phyloP scores from a whole-genome alignment of 129 eudicot genomes.

The Logfia minima region DNA sequence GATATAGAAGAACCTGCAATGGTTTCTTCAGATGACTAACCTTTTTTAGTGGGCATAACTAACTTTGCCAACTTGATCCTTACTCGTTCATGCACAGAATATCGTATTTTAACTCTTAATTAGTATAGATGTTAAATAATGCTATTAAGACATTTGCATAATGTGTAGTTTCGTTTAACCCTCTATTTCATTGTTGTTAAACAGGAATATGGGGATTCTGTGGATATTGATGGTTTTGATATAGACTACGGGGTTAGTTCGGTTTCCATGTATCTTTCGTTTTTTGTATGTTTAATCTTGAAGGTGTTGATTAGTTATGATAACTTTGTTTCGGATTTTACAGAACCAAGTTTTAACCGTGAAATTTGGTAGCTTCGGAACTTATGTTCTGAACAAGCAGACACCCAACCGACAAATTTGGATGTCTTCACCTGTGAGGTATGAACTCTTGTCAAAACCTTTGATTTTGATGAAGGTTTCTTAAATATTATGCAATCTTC shows the following conservation, averaged over 20 bases:
- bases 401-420: slow-evolving; percentile 97
- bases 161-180: not conserved
- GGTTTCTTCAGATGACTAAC: not conserved
- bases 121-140: not conserved
- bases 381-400: slow-evolving; percentile 95
- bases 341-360: slow-evolving; percentile 94
- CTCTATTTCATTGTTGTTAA: slow-evolving; percentile 17
- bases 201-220: slow-evolving; percentile 94
- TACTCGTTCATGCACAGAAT: not conserved
- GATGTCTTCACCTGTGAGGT: slow-evolving; percentile 99
- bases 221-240: slow-evolving; percentile 94
- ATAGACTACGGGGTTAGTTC: slow-evolving; percentile 90
- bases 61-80: not conserved
- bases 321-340: slow-evolving; percentile 11
- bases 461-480: not conserved
- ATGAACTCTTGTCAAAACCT: slow-evolving; percentile 12
- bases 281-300: not conserved
- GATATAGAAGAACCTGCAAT: not conserved
- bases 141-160: not conserved
- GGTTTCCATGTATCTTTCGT: slow-evolving; percentile 12
- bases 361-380: slow-evolving; percentile 89
- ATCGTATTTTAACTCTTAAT: not conserved
- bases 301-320: slow-evolving; percentile 16
- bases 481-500: not conserved
- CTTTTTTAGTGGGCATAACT: not conserved